Evolutionary conservation across 1,139 yeast genomes (phyloP), one percentile per base, ranked within the genome.

Genomic region (Debaryomyces singareniensis): DNA sequence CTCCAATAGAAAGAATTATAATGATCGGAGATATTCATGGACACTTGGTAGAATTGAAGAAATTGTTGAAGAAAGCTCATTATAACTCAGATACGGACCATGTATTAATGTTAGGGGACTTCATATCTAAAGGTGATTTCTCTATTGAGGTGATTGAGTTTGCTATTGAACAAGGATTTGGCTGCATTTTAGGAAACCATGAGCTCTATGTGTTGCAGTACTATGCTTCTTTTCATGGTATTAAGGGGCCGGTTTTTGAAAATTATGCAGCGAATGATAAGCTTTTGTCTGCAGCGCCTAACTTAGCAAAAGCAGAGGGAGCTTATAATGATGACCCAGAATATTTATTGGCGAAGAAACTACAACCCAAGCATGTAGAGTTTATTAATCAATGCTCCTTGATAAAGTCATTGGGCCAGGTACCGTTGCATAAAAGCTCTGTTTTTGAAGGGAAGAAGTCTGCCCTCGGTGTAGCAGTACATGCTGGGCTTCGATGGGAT

Each of bases 21-120:
- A 50, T 87, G 33, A 66, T 89, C 20, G 97, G 97, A 3, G 97
- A 89, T 52, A 74, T 89, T 15, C 97, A 89, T 53, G 97, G 96
- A 2, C 78, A 80, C 44, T 74, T 66, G 40, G 56, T 58, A 3
- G 73, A 75, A 44, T 61, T 87, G 35, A 48, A 52, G 34, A 55
- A 63, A 29, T 59, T 89, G 28, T 53, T 87, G 34, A 44, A 55
- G 12, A 62, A 65, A 36, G 35, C 67, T 6, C 51, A 69, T 5
- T 82, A 62, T 47, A 55, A 71, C 40, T 39, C 49, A 1, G 44
- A 56, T 11, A 45, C 45, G 4, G 95, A 84, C 46, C 73, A 75
- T 32, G 58, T 85, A n/a, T 53, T 85, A 3, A 60, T 87, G 22
- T 55, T 87, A 16, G 97, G 97, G 2, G 97, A 89, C 49, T 84